Conservation (phyloP, 768 basidiomycete species). For the Pleurotus djamor region DNA sequence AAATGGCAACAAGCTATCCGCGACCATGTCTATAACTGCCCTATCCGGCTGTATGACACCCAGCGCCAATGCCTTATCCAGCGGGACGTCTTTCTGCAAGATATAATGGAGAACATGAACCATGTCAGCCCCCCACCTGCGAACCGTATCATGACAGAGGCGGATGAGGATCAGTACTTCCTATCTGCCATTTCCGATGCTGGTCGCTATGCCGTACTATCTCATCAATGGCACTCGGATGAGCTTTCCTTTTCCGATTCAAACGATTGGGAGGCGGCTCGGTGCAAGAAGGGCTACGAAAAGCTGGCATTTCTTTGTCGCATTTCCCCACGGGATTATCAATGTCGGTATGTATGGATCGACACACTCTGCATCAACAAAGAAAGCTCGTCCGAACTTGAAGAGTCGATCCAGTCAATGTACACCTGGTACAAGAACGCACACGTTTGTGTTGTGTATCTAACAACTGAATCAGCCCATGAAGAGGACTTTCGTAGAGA, state of each 20-base stretch:
- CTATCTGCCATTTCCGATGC: not conserved
- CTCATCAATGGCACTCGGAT: not conserved
- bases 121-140: too few relatives aligned
- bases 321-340: not conserved
- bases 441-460: not conserved
- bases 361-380: not conserved
- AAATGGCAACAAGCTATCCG: not conserved
- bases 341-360: not conserved
- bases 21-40: not conserved
- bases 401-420: constrained; percentile 1
- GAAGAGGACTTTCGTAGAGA: not conserved
- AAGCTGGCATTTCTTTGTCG: not conserved
- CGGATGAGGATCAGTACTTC: not conserved
- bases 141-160: too few relatives aligned
- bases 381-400: not conserved
- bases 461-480: not conserved
- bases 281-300: not conserved
- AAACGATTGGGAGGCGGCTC: not conserved
- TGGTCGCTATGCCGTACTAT: not conserved
- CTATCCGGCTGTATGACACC: not conserved
- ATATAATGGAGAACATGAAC: not conserved
- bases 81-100: not conserved
- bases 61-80: not conserved
- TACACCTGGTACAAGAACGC: not conserved
- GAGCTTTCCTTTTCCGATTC: not conserved